Evolutionary conservation across 768 basidiomycete genomes (phyloP).

Genomic region (Boletus vermiculosoides): DNA sequence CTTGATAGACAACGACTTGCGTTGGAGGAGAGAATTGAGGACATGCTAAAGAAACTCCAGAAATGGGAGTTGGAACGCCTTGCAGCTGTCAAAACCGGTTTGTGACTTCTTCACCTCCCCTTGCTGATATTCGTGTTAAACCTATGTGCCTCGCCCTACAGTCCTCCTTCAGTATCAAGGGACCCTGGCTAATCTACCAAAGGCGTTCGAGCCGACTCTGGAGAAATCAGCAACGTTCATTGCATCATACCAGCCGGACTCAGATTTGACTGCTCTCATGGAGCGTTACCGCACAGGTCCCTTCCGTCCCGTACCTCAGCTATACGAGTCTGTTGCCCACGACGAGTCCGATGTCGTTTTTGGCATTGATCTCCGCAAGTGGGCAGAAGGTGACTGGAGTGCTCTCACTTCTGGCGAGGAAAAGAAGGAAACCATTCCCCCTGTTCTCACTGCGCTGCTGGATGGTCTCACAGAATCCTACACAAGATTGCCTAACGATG

Average conservation of each 20-base stretch:
- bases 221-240: slow-evolving; percentile 75
- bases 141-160: slow-evolving; percentile 25
- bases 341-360: slow-evolving; percentile 86
- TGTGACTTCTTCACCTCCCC: slow-evolving; percentile 25
- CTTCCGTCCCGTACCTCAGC: slow-evolving; percentile 81
- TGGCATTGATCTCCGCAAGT: slow-evolving; percentile 87
- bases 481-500: slow-evolving; percentile 54
- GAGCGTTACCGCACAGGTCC: slow-evolving; percentile 93
- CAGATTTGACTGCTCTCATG: slow-evolving; percentile 81
- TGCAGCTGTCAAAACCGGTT: slow-evolving; percentile 78
- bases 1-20: slow-evolving; percentile 83
- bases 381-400: slow-evolving; percentile 84
- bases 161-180: slow-evolving; percentile 87
- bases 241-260: slow-evolving; percentile 84
- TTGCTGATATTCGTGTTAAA: background rate
- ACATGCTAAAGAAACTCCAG: slow-evolving; percentile 75
- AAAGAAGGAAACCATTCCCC: slow-evolving; percentile 66
- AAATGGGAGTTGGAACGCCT: slow-evolving; percentile 84
- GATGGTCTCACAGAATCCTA: slow-evolving; percentile 64
- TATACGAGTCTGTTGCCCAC: slow-evolving; percentile 84
- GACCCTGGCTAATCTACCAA: slow-evolving; percentile 69
- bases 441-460: slow-evolving; percentile 69
- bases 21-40: slow-evolving; percentile 84
- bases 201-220: slow-evolving; percentile 58
- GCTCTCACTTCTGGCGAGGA: slow-evolving; percentile 52